phyloP scores from a whole-genome alignment of 768 basidiomycete genomes.

The Boletus sp. region DNA sequence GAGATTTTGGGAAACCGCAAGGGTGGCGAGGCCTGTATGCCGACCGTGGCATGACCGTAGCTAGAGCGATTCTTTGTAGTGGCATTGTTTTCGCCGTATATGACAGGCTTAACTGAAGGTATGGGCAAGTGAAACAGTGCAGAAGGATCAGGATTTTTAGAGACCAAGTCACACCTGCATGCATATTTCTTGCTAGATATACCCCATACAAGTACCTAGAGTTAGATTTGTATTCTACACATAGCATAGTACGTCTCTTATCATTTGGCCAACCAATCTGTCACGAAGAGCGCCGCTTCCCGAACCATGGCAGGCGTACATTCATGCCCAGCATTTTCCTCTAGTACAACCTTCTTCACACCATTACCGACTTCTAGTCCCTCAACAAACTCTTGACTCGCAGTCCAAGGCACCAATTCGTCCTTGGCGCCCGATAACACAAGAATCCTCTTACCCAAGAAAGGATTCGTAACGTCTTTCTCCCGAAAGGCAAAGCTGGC shows the following conservation, averaged over 20 bases:
- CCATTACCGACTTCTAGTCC: conserved; percentile 55
- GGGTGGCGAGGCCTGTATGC: conserved; percentile 82
- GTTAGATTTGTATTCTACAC: not conserved
- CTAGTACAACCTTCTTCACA: conserved; percentile 53
- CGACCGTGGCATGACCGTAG: conserved; percentile 86
- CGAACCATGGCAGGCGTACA: conserved; percentile 61
- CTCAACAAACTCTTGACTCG: conserved; percentile 56
- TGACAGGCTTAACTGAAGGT: conserved; percentile 58
- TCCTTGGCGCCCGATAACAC: conserved; percentile 69
- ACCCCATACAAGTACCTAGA: not conserved
- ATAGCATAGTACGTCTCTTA: not conserved
- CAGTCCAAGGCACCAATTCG: conserved; percentile 62
- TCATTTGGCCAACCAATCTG: conserved; percentile 25
- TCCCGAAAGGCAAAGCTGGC: conserved; percentile 41
- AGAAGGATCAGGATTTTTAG: not conserved
- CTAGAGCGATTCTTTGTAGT: conserved; percentile 78
- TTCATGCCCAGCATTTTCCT: conserved; percentile 59
- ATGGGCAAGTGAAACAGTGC: conserved; percentile 28
- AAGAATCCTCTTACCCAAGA: conserved; percentile 69
- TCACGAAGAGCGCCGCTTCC: conserved; percentile 36
- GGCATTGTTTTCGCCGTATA: conserved; percentile 91
- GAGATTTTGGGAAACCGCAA: conserved; percentile 58
- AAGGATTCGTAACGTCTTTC: conserved; percentile 48
- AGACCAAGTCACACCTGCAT: no score
- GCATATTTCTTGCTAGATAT: not conserved